Evolutionary conservation across 768 basidiomycete genomes (phyloP), one percentile per base, ranked within the genome.

Genomic region (Pisolithus marmoratus): DNA sequence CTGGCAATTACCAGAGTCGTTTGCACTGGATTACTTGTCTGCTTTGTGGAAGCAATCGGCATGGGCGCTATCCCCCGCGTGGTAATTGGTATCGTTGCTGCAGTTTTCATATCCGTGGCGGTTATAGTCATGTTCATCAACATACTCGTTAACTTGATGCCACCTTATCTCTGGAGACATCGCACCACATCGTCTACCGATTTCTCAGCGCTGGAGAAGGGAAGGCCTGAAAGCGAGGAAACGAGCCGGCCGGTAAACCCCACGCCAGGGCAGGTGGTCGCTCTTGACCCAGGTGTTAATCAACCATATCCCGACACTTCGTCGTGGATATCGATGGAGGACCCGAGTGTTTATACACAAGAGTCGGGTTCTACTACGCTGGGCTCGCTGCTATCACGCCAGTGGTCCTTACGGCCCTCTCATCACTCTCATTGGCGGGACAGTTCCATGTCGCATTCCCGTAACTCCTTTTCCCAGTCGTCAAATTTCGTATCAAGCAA

Each of bases 41-140:
- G 89, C 0, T 96, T 94, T 66, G 70, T 91, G 44, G 77, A 88
- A 55, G 71, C 68, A 8, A 62, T 93, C 23, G 66, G 74, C 5
- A 76, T 94, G 31, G 69, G 74, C n/a, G 75, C 92, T 38, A 95
- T 95, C 58, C 84, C 88, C 1, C 81, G 92, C 19, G 86, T 89
- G 2, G 84, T 80, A 31, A 84, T 96, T 51, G 92, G 91, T 20
- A 76, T 88, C 52, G 77, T 91, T 55, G 75, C 82, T 37, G 81
- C 84, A 12, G 80, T 87, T 29, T 74, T 92, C 36, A 86, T 82
- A 64, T 85, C 86, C 14, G 69, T 90, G 37, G 78, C 88, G 0
- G 76, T 88, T 27, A 54, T 94, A 42, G 68, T 90, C 50, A 74
- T 89, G 60, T 78, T 88, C 63, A 57, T 85, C 61, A 90, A 90